Percentiles rank a stretch among this genome's conserved stretches.
Evolutionary conservation across 2,329 filamentous ascomycete species (phyloP).

Genomic region (Fusarium guadeloupense): DNA sequence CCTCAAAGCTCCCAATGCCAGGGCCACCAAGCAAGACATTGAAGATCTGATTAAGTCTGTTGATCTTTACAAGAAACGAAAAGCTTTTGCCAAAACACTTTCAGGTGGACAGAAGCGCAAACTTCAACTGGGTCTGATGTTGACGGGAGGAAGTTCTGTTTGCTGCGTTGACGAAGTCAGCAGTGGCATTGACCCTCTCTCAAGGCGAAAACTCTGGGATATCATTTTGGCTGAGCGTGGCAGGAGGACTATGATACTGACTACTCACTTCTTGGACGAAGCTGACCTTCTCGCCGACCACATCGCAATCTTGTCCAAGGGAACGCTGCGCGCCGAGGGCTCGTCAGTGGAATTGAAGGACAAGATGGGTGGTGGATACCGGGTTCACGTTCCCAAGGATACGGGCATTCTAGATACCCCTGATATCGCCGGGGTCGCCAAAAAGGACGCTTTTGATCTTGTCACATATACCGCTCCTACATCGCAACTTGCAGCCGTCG

Average conservation of each 20-base stretch:
- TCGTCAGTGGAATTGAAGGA: slow-evolving; percentile 89
- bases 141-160: slow-evolving; percentile 86
- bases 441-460: slow-evolving; percentile 72
- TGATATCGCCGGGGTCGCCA: slow-evolving; percentile 64
- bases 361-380: slow-evolving; percentile 82
- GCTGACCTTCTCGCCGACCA: slow-evolving; percentile 89
- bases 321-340: slow-evolving; percentile 81
- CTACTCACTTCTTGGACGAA: slow-evolving; percentile 94
- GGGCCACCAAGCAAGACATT: slow-evolving; percentile 67
- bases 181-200: slow-evolving; percentile 86
- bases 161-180: slow-evolving; percentile 94
- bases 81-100: slow-evolving; percentile 77
- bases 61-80: slow-evolving; percentile 78
- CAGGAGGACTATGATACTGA: slow-evolving; percentile 82
- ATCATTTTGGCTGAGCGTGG: slow-evolving; percentile 88
- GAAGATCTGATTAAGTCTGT: slow-evolving; percentile 72
- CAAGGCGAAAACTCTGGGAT: slow-evolving; percentile 91
- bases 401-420: slow-evolving; percentile 58
- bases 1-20: slow-evolving; percentile 72
- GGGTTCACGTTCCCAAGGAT: slow-evolving; percentile 76
- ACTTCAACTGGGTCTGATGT: slow-evolving; percentile 92
- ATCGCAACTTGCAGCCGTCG: slow-evolving; percentile 74
- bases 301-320: slow-evolving; percentile 88
- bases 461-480: slow-evolving; percentile 76
- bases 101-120: slow-evolving; percentile 94